Evolutionary conservation across 371 early-diverging fungal species (phyloP).

Genomic region (Rhizopus sp.): DNA sequence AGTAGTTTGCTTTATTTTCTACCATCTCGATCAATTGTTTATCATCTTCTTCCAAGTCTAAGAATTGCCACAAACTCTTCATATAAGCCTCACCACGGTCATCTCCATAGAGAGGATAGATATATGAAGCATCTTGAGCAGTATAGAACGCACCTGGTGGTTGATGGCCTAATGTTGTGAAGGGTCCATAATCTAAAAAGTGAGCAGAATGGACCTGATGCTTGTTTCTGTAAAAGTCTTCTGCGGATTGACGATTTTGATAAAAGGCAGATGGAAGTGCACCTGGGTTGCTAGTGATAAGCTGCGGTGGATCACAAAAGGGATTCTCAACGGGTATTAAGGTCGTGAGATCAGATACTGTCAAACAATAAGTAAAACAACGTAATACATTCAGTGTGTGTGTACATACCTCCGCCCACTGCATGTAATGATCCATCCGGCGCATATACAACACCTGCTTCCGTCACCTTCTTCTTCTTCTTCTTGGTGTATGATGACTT

Average conservation of each 20-base stretch:
- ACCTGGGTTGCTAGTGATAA: constrained; percentile 41
- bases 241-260: constrained; percentile 31
- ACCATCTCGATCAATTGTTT: constrained; percentile 14
- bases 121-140: constrained; percentile 47
- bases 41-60: constrained; percentile 39
- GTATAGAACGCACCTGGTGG: constrained; percentile 55
- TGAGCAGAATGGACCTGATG: constrained; percentile 44
- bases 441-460: constrained; percentile 44
- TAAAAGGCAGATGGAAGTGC: constrained; percentile 51
- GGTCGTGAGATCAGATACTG: constrained; percentile 28
- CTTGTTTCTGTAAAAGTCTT: constrained; percentile 40
- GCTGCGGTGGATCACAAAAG: constrained; percentile 39
- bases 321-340: constrained; percentile 29
- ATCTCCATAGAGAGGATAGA: constrained; percentile 63
- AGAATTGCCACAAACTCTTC: constrained; percentile 62
- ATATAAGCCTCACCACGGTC: constrained; percentile 67
- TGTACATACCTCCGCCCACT: constrained; percentile 39
- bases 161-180: constrained; percentile 49
- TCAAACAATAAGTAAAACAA: constrained; percentile 5
- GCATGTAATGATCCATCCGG: constrained; percentile 48
- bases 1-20: constrained; percentile 23
- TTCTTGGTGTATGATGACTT: constrained; percentile 34
- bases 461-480: constrained; percentile 50
- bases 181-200: constrained; percentile 59
- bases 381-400: neutral